Evolutionary conservation across 225 moss, liverwort and hornwort genomes (phyloP).

Genomic region (Sphagnum contortum): DNA sequence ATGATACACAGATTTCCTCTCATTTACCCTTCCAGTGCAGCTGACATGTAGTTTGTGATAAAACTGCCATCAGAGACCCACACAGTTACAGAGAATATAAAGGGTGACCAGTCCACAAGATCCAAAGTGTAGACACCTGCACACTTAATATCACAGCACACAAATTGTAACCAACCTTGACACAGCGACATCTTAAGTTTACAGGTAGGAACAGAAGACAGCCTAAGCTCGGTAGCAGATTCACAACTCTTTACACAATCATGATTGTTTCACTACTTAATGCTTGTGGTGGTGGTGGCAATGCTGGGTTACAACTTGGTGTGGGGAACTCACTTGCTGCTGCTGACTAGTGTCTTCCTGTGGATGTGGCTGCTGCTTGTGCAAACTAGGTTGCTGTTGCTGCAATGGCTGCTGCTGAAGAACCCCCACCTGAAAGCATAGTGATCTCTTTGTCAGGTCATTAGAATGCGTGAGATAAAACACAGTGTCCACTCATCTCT

Average conservation of each 20-base stretch:
- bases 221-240: background rate
- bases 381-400: slow-evolving; percentile 16
- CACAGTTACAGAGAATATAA: too few relatives aligned
- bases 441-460: background rate
- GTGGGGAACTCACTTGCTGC: slow-evolving; percentile 36
- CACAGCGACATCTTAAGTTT: too few relatives aligned
- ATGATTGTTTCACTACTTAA: too few relatives aligned
- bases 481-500: background rate
- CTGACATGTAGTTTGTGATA: too few relatives aligned
- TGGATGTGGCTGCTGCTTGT: slow-evolving; percentile 37
- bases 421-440: slow-evolving; percentile 7
- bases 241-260: too few relatives aligned
- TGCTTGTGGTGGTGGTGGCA: background rate
- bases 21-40: background rate
- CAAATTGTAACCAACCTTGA: too few relatives aligned
- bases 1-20: background rate
- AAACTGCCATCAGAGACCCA: too few relatives aligned
- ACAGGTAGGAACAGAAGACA: too few relatives aligned
- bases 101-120: too few relatives aligned
- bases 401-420: slow-evolving; percentile 16
- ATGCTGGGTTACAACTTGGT: slow-evolving; percentile 20
- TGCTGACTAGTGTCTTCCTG: slow-evolving; percentile 35
- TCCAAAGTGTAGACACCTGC: too few relatives aligned
- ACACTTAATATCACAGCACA: too few relatives aligned
- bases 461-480: background rate